Evolutionary conservation across 2,329 filamentous ascomycete genomes (phyloP).

Genomic region (Didymella segeticola): DNA sequence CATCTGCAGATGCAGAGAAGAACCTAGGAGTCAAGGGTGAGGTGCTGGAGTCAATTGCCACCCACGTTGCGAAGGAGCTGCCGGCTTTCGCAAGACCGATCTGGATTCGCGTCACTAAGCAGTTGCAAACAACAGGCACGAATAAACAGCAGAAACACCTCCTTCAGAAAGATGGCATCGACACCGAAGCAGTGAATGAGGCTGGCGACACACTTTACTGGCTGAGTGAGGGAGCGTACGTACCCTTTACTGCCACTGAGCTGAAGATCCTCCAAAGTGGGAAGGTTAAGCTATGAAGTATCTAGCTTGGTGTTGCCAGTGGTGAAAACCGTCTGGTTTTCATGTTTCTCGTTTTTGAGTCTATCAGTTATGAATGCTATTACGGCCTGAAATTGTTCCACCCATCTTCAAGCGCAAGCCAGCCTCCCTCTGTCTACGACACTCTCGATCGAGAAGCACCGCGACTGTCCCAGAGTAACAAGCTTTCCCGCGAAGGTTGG

Average conservation of each 20-base stretch:
- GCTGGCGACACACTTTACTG: constrained; percentile 51
- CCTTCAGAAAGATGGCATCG: constrained; percentile 52
- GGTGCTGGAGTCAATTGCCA: constrained; percentile 34
- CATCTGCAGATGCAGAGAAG: constrained; percentile 7
- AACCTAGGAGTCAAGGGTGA: constrained; percentile 17
- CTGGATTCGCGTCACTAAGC: constrained; percentile 50
- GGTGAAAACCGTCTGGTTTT: too few relatives aligned
- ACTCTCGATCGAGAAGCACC: too few relatives aligned
- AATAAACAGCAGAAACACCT: constrained; percentile 56
- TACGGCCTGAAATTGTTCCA: too few relatives aligned
- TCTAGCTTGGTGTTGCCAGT: too few relatives aligned
- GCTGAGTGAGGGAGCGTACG: constrained; percentile 44
- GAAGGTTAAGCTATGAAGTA: constrained; percentile 42
- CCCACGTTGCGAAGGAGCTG: constrained; percentile 47
- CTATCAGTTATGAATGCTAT: too few relatives aligned
- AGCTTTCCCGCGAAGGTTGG: too few relatives aligned
- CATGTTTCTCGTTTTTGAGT: too few relatives aligned
- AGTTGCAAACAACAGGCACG: constrained; percentile 54
- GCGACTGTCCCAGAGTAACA: too few relatives aligned
- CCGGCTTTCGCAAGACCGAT: constrained; percentile 55
- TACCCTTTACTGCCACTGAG: constrained; percentile 33
- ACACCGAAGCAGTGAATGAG: constrained; percentile 46
- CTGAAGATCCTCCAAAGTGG: constrained; percentile 36
- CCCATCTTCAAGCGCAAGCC: too few relatives aligned
- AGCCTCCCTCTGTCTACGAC: too few relatives aligned